Evolutionary conservation across 129 eudicot species (phyloP).

Genomic region (carrot (Daucus carota)): DNA sequence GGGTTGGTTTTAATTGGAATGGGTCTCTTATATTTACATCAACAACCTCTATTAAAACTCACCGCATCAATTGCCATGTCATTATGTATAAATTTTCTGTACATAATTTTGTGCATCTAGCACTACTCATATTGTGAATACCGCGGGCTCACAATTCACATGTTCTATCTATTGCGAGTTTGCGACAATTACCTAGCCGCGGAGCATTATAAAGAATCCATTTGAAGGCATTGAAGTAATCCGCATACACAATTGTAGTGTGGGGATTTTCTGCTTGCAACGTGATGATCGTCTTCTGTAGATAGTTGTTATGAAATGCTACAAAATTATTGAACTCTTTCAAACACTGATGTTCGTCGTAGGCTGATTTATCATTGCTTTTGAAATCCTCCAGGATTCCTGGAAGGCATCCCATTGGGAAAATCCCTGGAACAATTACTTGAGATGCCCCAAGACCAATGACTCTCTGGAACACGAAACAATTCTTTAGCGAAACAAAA

Average conservation of each 20-base stretch:
- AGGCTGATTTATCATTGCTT: not conserved
- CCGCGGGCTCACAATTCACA: no score
- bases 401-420: not conserved
- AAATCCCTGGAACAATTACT: not conserved
- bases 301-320: not conserved
- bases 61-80: no score
- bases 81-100: no score
- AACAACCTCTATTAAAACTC: no score
- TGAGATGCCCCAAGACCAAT: not conserved
- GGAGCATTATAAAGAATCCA: not conserved
- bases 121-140: no score
- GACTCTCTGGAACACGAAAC: not conserved
- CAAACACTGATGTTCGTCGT: not conserved
- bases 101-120: no score
- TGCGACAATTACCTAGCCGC: not conserved
- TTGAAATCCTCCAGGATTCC: not conserved
- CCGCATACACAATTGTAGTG: not conserved
- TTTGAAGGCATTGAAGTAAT: not conserved
- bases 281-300: not conserved
- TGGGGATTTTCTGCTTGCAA: not conserved
- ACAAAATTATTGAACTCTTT: not conserved
- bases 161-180: no score
- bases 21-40: no score
- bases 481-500: not conserved
- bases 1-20: no score